Evolutionary conservation across 768 basidiomycete species (phyloP).

Genomic region (Xerocomus potaroensis): DNA sequence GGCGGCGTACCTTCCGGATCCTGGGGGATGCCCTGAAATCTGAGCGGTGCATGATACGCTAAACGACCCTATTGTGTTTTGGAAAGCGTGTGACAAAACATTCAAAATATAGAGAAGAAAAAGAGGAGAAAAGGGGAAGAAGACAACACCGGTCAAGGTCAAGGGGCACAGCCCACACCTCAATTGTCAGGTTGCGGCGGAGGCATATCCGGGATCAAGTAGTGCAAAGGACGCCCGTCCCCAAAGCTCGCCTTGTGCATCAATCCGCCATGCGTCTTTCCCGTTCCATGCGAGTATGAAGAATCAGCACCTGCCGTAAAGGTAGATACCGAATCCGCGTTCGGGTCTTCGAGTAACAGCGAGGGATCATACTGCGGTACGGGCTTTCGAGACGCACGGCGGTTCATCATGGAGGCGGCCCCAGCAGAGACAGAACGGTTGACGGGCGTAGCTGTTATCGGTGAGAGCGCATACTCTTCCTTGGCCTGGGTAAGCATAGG

Average conservation of each 20-base stretch:
- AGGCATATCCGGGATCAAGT: slow-evolving; percentile 59
- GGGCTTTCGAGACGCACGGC: slow-evolving; percentile 47
- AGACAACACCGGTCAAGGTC: neutral
- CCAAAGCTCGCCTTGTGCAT: slow-evolving; percentile 44
- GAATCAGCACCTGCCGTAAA: slow-evolving; percentile 22
- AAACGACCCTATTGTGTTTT: neutral
- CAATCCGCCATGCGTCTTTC: slow-evolving; percentile 18
- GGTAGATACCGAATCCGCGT: slow-evolving; percentile 20
- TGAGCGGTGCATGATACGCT: slow-evolving; percentile 4
- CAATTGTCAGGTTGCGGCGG: slow-evolving; percentile 26
- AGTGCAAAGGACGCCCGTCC: slow-evolving; percentile 46
- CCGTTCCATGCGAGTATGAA: slow-evolving; percentile 27
- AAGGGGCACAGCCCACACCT: slow-evolving; percentile 7
- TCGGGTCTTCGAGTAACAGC: slow-evolving; percentile 21
- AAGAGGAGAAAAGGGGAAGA: neutral
- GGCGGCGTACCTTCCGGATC: neutral
- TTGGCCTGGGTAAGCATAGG: slow-evolving; percentile 13
- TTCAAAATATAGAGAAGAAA: neutral
- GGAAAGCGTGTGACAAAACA: neutral
- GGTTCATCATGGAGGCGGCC: slow-evolving; percentile 17
- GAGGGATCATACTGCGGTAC: slow-evolving; percentile 49
- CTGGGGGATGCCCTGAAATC: slow-evolving; percentile 3
- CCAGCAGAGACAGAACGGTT: slow-evolving; percentile 28
- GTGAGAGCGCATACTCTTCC: slow-evolving; percentile 31
- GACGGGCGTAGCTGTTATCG: slow-evolving; percentile 17